phyloP scores from a whole-genome alignment of 176 grass and related monocot species.

The Themeda triandra region DNA sequence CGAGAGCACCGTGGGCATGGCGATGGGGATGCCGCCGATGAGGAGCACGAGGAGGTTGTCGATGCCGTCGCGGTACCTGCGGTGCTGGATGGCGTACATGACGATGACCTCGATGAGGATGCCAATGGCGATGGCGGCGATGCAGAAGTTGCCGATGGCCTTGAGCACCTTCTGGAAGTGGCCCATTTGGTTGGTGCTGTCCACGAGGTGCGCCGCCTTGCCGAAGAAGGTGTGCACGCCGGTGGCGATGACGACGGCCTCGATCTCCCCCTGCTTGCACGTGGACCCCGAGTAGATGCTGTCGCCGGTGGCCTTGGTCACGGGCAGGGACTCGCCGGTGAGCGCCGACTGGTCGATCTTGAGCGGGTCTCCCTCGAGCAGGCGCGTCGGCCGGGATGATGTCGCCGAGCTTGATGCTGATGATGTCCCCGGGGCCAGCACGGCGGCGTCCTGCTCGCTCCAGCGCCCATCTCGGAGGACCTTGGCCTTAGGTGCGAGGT shows the following conservation, averaged over 20 bases:
- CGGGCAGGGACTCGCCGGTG: too few relatives aligned
- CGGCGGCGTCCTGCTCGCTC: conserved; percentile 65
- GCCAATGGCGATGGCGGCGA: too few relatives aligned
- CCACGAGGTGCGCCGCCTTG: conserved; percentile 91
- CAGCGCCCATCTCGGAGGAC: conserved; percentile 75
- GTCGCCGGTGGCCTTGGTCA: background rate
- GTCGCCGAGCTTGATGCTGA: conserved; percentile 89
- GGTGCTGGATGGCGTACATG: conserved; percentile 85
- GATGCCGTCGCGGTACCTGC: conserved; percentile 79
- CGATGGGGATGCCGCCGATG: conserved; percentile 92
- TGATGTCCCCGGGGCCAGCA: conserved; percentile 83
- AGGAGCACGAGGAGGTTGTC: conserved; percentile 91
- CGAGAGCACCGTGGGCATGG: conserved; percentile 89
- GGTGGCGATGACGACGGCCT: conserved; percentile 52
- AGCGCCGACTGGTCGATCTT: too few relatives aligned
- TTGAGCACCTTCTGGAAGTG: conserved; percentile 5
- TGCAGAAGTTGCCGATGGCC: too few relatives aligned
- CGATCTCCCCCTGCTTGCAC: too few relatives aligned
- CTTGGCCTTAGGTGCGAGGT: conserved; percentile 82
- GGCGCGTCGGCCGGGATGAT: conserved; percentile 83
- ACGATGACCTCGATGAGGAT: conserved; percentile 18
- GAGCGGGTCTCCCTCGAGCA: conserved; percentile 46
- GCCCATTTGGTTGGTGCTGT: conserved; percentile 88
- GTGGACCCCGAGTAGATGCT: too few relatives aligned
- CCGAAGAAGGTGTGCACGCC: conserved; percentile 99